A percentile compares a stretch with the other conserved stretches of the same genome.
Conservation (phyloP, 164 flowering plant genomes). For the Dillenia turbinata region DNA sequence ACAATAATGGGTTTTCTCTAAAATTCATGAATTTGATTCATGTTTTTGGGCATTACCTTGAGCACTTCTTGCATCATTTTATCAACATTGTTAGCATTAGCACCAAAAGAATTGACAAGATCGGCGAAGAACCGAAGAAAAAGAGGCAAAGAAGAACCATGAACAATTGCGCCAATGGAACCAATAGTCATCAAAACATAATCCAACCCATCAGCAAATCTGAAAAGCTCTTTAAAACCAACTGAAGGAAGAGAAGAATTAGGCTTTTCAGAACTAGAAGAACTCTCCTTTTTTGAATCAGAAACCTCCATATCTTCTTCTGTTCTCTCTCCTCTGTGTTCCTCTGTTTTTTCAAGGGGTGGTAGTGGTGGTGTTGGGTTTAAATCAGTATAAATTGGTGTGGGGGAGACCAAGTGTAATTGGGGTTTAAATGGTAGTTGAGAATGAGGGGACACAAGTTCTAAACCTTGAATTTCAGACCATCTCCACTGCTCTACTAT, state of each 20-base stretch:
- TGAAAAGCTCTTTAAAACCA: slow-evolving; percentile 67
- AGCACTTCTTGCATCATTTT: slow-evolving; percentile 92
- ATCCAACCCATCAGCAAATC: slow-evolving; percentile 91
- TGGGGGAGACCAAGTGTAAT: no score
- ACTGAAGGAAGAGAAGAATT: slow-evolving; percentile 29
- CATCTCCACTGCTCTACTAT: slow-evolving; percentile 49
- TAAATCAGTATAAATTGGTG: no score
- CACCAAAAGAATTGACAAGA: slow-evolving; percentile 96
- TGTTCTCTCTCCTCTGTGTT: slow-evolving; percentile 12
- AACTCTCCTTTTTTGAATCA: slow-evolving; percentile 20
- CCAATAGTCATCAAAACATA: slow-evolving; percentile 80
- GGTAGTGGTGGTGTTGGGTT: background rate
- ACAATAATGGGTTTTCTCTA: no score
- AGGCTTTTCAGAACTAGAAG: slow-evolving; percentile 37
- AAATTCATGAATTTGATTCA: background rate
- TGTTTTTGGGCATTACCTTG: slow-evolving; percentile 42
- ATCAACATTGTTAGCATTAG: slow-evolving; percentile 70
- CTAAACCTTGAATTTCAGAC: slow-evolving; percentile 64
- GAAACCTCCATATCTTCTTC: slow-evolving; percentile 16
- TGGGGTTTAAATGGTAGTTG: no score
- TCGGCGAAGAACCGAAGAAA: slow-evolving; percentile 98
- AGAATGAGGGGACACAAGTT: slow-evolving; percentile 31
- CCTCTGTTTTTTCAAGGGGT: slow-evolving; percentile 7
- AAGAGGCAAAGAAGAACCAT: slow-evolving; percentile 86
- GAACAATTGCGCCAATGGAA: slow-evolving; percentile 79